Percentiles rank a stretch among this genome's conserved stretches.
Evolutionary conservation across 768 basidiomycete genomes (phyloP).

Genomic region (Omphalotus guepiniiformis): DNA sequence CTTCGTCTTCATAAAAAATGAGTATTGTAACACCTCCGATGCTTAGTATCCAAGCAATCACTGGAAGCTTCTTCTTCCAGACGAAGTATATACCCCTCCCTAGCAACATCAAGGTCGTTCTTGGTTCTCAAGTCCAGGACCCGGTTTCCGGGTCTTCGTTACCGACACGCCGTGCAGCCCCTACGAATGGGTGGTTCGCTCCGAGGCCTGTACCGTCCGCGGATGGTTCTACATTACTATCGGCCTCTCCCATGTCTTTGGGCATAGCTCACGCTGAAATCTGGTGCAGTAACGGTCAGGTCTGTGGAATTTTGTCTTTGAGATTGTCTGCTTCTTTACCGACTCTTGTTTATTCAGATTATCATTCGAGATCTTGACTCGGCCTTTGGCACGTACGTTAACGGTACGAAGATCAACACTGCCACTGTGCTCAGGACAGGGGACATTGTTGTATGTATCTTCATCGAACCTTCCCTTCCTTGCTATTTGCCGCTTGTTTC

Average conservation of each 20-base stretch:
- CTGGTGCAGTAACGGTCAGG: constrained; percentile 41
- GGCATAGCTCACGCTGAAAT: constrained; percentile 42
- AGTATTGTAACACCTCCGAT: constrained; percentile 2
- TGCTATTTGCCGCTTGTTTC: constrained; percentile 6
- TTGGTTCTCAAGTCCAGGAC: constrained; percentile 24
- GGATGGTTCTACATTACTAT: constrained; percentile 13
- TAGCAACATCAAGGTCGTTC: constrained; percentile 22
- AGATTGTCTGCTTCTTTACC: constrained; percentile 5
- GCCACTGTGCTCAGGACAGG: constrained; percentile 34
- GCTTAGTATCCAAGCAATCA: constrained; percentile 1
- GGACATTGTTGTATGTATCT: constrained; percentile 38
- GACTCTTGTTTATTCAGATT: constrained; percentile 27
- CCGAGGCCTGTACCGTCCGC: constrained; percentile 17
- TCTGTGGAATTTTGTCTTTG: constrained; percentile 11
- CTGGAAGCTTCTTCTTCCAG: constrained; percentile 5
- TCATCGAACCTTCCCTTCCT: constrained; percentile 3
- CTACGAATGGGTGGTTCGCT: constrained; percentile 42
- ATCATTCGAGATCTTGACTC: constrained; percentile 44
- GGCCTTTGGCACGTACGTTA: constrained; percentile 45
- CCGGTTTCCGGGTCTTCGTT: constrained; percentile 7
- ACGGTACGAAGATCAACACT: constrained; percentile 35
- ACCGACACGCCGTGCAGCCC: constrained; percentile 19
- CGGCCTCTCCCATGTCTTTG: constrained; percentile 37
- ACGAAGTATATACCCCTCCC: constrained; percentile 32
- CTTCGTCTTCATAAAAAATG: neutral